These are phyloP conservation scores for Cryoendolithus antarcticus DNA, from an alignment of 2,329 filamentous ascomycete species.

Conservation along the genomic window DNA sequence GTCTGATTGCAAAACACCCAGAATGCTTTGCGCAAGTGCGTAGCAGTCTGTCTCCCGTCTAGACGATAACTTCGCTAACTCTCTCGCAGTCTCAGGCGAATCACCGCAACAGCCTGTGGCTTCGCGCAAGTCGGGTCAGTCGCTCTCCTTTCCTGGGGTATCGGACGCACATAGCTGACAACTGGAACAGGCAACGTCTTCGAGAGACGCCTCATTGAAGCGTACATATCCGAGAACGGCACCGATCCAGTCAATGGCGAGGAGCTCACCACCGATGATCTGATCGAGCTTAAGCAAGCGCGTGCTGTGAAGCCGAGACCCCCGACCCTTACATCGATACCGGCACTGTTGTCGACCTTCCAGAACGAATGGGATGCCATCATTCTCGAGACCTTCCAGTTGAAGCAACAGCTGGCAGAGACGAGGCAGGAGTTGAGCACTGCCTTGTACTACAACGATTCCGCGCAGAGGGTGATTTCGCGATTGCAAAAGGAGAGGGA, in stretches of 20 bases:
- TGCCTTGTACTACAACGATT: conserved; percentile 92
- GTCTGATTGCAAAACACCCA: conserved; percentile 1
- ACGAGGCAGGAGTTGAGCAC: conserved; percentile 89
- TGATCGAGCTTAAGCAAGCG: conserved; percentile 74
- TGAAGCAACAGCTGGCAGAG: conserved; percentile 79
- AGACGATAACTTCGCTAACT: conserved; percentile 6
- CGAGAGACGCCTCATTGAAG: conserved; percentile 88
- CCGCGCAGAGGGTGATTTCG: conserved; percentile 89
- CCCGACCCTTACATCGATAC: conserved; percentile 89
- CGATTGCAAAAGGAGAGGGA: conserved; percentile 82
- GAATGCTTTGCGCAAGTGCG: conserved; percentile 30
- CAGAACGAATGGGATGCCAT: conserved; percentile 98
- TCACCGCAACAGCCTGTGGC: conserved; percentile 88
- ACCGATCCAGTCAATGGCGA: conserved; percentile 86
- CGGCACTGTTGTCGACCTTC: conserved; percentile 83
- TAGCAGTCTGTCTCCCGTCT: not conserved
- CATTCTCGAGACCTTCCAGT: conserved; percentile 79
- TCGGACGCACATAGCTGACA: conserved; percentile 23
- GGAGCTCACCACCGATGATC: conserved; percentile 69
- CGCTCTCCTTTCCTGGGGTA: conserved; percentile 3
- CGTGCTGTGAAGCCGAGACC: conserved; percentile 79
- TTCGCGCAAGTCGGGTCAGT: conserved; percentile 81
- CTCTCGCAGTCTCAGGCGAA: conserved; percentile 74
- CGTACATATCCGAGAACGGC: conserved; percentile 85
- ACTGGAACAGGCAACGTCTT: conserved; percentile 62